A percentile compares a stretch with the other conserved stretches of the same genome.
Evolutionary conservation across 1,284 basidiomycete genomes (phyloP).

Genomic region (Coriolopsis trogii): DNA sequence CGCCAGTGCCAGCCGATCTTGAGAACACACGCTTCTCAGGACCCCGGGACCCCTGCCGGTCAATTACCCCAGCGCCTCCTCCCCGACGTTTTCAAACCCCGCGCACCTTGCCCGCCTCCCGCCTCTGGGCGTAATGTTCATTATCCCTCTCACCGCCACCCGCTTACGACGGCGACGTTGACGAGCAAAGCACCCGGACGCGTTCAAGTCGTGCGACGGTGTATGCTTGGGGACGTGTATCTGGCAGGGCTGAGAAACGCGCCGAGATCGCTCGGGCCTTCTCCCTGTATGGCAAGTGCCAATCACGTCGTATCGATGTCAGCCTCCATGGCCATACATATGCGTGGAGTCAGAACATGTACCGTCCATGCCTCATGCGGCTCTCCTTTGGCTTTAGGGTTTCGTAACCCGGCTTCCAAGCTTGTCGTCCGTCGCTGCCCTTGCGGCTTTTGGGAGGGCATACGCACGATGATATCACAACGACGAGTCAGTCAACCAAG

Average conservation of each 20-base stretch:
- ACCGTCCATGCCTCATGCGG: no score
- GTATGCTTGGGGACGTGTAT: background rate
- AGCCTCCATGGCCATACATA: no score
- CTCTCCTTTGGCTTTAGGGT: no score
- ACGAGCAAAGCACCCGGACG: background rate
- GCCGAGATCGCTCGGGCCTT: no score
- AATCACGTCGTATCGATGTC: no score
- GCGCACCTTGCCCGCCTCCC: background rate
- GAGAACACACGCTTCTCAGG: constrained; percentile 14
- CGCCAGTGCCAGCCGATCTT: constrained; percentile 20
- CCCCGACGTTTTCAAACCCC: background rate
- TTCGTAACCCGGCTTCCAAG: no score
- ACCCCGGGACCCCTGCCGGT: constrained; percentile 14
- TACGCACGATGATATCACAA: no score
- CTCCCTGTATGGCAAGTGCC: no score
- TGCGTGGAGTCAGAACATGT: no score
- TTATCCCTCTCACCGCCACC: constrained; percentile 1
- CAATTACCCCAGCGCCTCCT: background rate
- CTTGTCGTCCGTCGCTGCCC: no score
- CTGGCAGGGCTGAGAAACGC: background rate
- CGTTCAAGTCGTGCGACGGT: background rate
- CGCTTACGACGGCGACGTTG: background rate
- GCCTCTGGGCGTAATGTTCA: background rate
- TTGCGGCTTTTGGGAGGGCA: no score
- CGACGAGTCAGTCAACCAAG: no score